Evolutionary conservation across 257 asterid species (phyloP).

Genomic region (Nicotiana benthamiana): DNA sequence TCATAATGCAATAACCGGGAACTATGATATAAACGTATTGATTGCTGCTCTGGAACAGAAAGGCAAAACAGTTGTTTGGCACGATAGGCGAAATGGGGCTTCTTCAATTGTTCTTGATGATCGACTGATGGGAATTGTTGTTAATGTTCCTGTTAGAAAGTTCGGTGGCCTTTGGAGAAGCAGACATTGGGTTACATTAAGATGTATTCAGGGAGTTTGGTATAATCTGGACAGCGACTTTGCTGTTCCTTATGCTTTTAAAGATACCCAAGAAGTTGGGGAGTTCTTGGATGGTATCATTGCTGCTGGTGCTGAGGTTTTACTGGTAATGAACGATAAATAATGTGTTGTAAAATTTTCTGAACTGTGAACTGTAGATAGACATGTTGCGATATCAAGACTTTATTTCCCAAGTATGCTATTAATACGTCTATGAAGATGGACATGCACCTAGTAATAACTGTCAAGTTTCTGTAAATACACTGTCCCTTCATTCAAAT

Average conservation of each 20-base stretch:
- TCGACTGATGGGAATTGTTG: slow-evolving; percentile 52
- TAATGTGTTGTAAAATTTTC: slow-evolving; percentile 12
- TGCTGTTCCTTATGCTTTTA: slow-evolving; percentile 40
- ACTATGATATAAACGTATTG: slow-evolving; percentile 76
- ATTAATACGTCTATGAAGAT: neutral
- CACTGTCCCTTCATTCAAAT: too few relatives aligned
- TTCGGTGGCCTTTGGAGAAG: slow-evolving; percentile 61
- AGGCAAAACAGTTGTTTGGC: slow-evolving; percentile 71
- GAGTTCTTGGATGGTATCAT: slow-evolving; percentile 39
- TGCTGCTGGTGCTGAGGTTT: slow-evolving; percentile 54
- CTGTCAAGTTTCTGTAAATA: too few relatives aligned
- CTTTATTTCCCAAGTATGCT: neutral
- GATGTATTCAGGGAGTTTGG: slow-evolving; percentile 53
- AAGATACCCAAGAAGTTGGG: slow-evolving; percentile 32
- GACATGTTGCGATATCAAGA: neutral
- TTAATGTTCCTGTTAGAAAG: slow-evolving; percentile 64
- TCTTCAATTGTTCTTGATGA: slow-evolving; percentile 53
- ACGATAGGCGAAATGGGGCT: slow-evolving; percentile 55
- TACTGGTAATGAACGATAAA: slow-evolving; percentile 50
- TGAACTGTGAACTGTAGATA: neutral
- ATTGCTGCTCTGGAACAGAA: slow-evolving; percentile 67
- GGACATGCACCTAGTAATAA: too few relatives aligned
- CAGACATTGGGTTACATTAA: slow-evolving; percentile 78
- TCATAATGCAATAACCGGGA: slow-evolving; percentile 71
- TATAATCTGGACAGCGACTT: slow-evolving; percentile 84